Base-by-base conservation (phyloP, 2,329 filamentous ascomycete species). In the Clarireedia hainanense region DNA sequence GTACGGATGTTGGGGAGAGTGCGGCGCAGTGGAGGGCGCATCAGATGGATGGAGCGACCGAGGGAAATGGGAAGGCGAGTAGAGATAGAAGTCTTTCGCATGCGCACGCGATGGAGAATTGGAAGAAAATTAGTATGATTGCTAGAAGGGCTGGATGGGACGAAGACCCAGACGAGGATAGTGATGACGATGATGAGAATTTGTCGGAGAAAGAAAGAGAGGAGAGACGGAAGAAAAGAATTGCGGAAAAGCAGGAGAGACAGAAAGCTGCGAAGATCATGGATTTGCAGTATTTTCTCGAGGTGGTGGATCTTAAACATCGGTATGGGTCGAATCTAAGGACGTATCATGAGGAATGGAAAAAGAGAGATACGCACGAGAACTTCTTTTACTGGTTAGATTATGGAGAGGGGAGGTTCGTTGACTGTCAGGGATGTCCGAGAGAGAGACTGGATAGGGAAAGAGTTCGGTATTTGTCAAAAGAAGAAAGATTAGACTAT, bases 321-420 rank as follows among this genome's bases (percentile, higher is more conserved):
- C 82, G 91, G 4, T 95, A 56, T 36, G 54, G 54, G 4, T 46
- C 42, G 53, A 95, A 94, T 63, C 71, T 96, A 50, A 78, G 88
- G 34, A 80, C 81, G 34, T 96, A 96, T 64, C 91, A 96, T 66
- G 81, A 83, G 57, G 83, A 88, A 61, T 96, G 91, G 91, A 90
- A 90, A 69, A 81, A 80, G 58, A 76, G 82, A 1, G 76, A 88
- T 27, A 92, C 89, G 0, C 80, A 83, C 4, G 86, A 96, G 68
- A 95, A 94, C 67, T 96, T 91, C 77, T 96, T 96, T 70, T 92
- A 91, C 72, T 96, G 91, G 91, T 76, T 96, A 1, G 91, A 96
- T 68, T 77, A 87, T 57, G 91, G 91, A 5, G 85, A 85, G 49
- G 91, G 91, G 0, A 83, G 76, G 62, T 70, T 80, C 40, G 68